These are phyloP conservation scores for Gossypium armourianum DNA, from an alignment of 441 rosid genomes.

Conservation along the genomic window DNA sequence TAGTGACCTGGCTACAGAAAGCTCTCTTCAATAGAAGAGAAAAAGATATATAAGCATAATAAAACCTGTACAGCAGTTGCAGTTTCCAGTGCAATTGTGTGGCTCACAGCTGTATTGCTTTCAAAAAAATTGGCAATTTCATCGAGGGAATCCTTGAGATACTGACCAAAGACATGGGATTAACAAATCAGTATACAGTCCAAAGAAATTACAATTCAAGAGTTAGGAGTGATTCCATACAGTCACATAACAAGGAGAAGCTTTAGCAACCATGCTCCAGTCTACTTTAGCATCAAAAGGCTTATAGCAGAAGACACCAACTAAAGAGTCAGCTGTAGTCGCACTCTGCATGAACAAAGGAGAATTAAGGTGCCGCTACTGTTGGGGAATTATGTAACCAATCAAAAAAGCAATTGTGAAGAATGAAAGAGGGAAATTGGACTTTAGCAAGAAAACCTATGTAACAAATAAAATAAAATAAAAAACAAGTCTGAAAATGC, in stretches of 20 bases:
- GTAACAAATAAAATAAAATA: not conserved
- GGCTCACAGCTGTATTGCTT: conserved; percentile 70
- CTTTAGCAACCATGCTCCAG: conserved; percentile 93
- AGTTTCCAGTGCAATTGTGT: conserved; percentile 85
- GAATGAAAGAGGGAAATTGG: conserved; percentile 10
- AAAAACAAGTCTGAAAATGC: not conserved
- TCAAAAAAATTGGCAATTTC: conserved; percentile 72
- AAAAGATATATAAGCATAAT: conserved; percentile 13
- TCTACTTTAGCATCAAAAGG: conserved; percentile 91
- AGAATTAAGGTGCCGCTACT: conserved; percentile 16
- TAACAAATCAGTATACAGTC: conserved; percentile 21
- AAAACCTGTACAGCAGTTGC: conserved; percentile 94
- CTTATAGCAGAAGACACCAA: conserved; percentile 78
- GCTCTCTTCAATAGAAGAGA: not conserved
- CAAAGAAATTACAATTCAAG: conserved; percentile 11
- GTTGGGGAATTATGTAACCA: conserved; percentile 2
- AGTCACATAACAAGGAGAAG: conserved; percentile 95
- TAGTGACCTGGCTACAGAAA: not conserved
- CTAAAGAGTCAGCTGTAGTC: conserved; percentile 51
- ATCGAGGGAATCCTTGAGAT: conserved; percentile 77
- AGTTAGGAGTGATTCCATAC: conserved; percentile 37
- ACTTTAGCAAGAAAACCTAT: conserved; percentile 36
- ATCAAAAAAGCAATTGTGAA: not conserved
- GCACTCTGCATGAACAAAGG: conserved; percentile 72
- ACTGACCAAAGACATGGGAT: conserved; percentile 44